Evolutionary conservation across 2,329 filamentous ascomycete species (phyloP), one percentile per base, ranked within the genome.

Genomic region (Lithohypha guttulata): DNA sequence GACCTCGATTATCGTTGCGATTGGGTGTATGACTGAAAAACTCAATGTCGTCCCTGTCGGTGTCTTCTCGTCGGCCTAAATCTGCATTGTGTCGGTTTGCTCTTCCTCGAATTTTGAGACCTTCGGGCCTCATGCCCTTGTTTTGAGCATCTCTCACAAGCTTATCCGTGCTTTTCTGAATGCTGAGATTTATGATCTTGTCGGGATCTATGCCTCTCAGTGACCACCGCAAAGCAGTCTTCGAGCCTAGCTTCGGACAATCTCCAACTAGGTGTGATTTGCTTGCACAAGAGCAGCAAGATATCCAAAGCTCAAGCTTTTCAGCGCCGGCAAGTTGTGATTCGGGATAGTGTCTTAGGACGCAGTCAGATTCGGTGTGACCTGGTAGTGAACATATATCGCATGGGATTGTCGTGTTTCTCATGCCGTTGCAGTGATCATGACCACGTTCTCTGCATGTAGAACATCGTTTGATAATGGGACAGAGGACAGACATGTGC

Each of bases 391-490:
- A 61, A 56, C 81, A 85, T 22, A 76, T 62, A 8, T 73, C 71
- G 54, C 81, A 85, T 2, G 69, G 66, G 32, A 70, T 60, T 15
- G 66, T 65, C 40, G 78, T 74, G 11, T 66, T 65, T 45, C 68
- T 68, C 11, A 81, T 63, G 44, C 75, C 74, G 45, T 79, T 74
- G 52, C 80, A 84, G 6, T 59, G 57, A 35, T 52, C 49, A 51
- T 85, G 81, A 7, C 79, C 80, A 29, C 71, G 62, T 55, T 79
- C 72, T 33, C 65, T 69, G 56, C 81, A 84, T 52, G 74, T 76
- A 34, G 59, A 53, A 48, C 64, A 67, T 46, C 62, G 53, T 42
- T 55, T 51, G 54, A 61, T 61, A 17, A 53, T 48, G 13, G 63
- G 61, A 39, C 64, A 67, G 25, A 58, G 54, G 21, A 49, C 54